Evolutionary conservation across 2,329 filamentous ascomycete species (phyloP), one percentile per base, ranked within the genome.

Genomic region (Ceratocystis cacaofunesta): DNA sequence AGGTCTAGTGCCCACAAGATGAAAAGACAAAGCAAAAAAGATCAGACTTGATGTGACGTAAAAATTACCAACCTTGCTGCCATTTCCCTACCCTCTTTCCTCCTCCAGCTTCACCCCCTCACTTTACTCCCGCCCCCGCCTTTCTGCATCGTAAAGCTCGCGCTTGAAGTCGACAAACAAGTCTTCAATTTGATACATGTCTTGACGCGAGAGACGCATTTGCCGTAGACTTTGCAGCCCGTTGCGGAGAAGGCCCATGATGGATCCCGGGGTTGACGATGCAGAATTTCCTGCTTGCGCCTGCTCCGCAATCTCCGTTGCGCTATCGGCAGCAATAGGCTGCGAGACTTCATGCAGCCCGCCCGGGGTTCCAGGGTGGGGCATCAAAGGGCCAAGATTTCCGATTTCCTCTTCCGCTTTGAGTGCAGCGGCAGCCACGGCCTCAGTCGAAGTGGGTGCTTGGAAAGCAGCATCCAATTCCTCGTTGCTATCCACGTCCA

Each of bases 121-220:
- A 41, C 25, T 76, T 69, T 67, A 52, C 25, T 76, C 69, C 67
- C 80, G 74, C 46, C 82, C 80, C 68, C 87, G 80, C 70, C 78
- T 78, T 70, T 85, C 85, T 17, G 89, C 89, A 65, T 86, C 83
- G 72, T 88, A 88, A 63, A 92, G 79, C 73, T 88, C 85, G 68
- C 82, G 80, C 73, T 88, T 86, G 69, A 92, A 83, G 73, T 92
- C 87, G 77, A 92, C 89, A 72, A 94, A 79, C 70, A 90, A 76
- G 72, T 92, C 87, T 71, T 94, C 89, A 69, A 94, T 80, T 72
- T 86, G 80, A 67, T 85, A 80, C 64, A 90, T 82, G 68, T 89
- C 85, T 10, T 82, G 78, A 10, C 83, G 79, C 17, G 84, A 84
- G 52, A 95, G 75, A 17, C 81, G 78, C 25, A 85, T 78, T 32